Evolutionary conservation across 371 early-diverging fungal genomes (phyloP).

Genomic region (Fennellomyces sp.): DNA sequence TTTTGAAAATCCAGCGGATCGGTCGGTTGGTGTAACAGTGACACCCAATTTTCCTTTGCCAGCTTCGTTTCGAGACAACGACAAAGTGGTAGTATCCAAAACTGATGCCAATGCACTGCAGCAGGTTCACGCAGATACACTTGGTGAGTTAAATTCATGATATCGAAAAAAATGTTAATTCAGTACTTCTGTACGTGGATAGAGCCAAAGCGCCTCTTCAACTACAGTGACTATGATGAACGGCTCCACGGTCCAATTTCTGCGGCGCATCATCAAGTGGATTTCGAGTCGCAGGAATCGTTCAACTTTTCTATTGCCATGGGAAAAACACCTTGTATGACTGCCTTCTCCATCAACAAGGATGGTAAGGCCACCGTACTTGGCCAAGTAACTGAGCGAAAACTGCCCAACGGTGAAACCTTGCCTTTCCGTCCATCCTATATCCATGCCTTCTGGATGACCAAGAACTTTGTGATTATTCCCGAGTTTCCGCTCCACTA

Average conservation of each 20-base stretch:
- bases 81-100: slow-evolving; percentile 45
- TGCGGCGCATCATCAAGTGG: slow-evolving; percentile 60
- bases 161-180: neutral
- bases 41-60: slow-evolving; percentile 58
- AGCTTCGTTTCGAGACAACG: neutral
- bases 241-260: slow-evolving; percentile 47
- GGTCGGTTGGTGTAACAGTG: slow-evolving; percentile 51
- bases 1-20: slow-evolving; percentile 14
- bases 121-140: slow-evolving; percentile 61
- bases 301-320: slow-evolving; percentile 38
- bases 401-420: slow-evolving; percentile 33
- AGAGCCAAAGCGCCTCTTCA: slow-evolving; percentile 53
- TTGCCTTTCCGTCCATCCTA: slow-evolving; percentile 23
- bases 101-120: slow-evolving; percentile 65
- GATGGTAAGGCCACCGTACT: slow-evolving; percentile 15
- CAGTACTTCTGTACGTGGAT: neutral
- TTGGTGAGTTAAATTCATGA: slow-evolving; percentile 30
- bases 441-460: slow-evolving; percentile 44
- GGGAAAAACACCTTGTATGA: neutral
- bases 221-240: slow-evolving; percentile 49
- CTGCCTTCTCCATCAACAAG: slow-evolving; percentile 10
- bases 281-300: slow-evolving; percentile 51
- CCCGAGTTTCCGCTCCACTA: slow-evolving; percentile 52
- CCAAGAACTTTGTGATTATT: slow-evolving; percentile 59
- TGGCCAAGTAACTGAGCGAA: slow-evolving; percentile 25